phyloP scores from a whole-genome alignment of 208 protist species.

The Sergeia podlipaevii region DNA sequence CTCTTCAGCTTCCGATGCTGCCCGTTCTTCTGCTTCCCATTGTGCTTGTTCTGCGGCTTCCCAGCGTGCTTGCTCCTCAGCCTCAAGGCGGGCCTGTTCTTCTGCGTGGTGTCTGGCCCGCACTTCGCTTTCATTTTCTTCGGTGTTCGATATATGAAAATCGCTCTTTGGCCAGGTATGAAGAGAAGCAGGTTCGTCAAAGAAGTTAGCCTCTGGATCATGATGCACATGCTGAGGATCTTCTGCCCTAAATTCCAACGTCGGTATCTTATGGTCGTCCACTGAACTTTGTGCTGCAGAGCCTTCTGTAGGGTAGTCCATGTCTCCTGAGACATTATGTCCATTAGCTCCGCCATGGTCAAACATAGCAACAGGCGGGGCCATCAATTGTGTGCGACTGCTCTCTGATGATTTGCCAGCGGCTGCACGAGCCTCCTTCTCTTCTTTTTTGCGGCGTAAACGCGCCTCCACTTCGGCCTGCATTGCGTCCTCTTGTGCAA shows the following conservation, averaged over 20 bases:
- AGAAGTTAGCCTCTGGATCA: slow-evolving; percentile 1
- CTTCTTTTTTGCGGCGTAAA: slow-evolving; percentile 32
- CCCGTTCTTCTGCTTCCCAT: slow-evolving; percentile 5
- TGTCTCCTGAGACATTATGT: not conserved
- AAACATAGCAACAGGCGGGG: not conserved
- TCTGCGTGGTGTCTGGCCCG: slow-evolving; percentile 9
- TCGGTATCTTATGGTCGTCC: slow-evolving; percentile 20
- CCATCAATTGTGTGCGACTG: not conserved
- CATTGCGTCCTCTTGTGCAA: slow-evolving; percentile 30
- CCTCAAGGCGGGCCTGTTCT: slow-evolving; percentile 7
- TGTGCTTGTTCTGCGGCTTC: slow-evolving; percentile 6
- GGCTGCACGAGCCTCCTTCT: slow-evolving; percentile 5
- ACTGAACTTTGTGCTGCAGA: too few relatives aligned
- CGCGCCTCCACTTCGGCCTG: slow-evolving; percentile 46
- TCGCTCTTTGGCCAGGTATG: too few relatives aligned
- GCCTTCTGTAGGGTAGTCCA: too few relatives aligned
- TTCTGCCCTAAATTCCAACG: not conserved
- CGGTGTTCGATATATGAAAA: too few relatives aligned
- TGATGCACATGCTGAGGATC: not conserved
- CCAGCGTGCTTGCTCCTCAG: not conserved
- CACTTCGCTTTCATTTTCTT: too few relatives aligned
- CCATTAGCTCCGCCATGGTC: not conserved
- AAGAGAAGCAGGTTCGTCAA: slow-evolving; percentile 3
- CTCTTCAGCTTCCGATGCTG: slow-evolving; percentile 13
- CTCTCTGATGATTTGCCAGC: not conserved